Evolutionary conservation across 163 green algal genomes (phyloP).

Genomic region (Scenedesmus sp.): DNA sequence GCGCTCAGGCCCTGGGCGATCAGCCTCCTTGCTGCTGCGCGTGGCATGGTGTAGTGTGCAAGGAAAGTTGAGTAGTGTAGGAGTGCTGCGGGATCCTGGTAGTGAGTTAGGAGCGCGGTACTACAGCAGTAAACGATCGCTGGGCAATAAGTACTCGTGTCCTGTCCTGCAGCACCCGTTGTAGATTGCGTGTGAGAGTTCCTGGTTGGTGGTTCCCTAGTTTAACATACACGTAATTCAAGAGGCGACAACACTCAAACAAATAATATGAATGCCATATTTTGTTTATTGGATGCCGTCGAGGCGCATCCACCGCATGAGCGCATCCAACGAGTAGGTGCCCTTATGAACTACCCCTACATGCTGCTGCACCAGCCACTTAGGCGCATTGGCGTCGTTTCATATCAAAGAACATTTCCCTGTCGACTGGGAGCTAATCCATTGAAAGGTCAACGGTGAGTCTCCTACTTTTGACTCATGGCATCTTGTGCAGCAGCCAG

Average conservation of each 20-base stretch:
- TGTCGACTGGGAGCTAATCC: background rate
- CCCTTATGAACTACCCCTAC: background rate
- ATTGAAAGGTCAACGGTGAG: background rate
- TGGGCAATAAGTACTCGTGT: background rate
- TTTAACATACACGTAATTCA: background rate
- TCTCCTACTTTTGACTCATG: slow-evolving; percentile 18
- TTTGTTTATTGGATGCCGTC: background rate
- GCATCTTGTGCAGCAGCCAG: too few species aligned
- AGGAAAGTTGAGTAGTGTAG: background rate
- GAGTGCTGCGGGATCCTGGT: background rate
- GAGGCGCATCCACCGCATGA: background rate
- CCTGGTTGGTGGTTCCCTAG: slow-evolving; percentile 11
- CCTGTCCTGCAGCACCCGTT: background rate
- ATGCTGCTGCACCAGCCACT: background rate
- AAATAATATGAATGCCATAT: background rate
- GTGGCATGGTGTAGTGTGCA: slow-evolving; percentile 39
- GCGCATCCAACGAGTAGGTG: background rate
- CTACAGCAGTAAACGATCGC: background rate
- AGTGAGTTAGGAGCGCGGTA: background rate
- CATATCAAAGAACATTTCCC: background rate
- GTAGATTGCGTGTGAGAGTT: slow-evolving; percentile 19
- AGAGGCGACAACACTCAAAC: background rate
- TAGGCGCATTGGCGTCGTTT: background rate
- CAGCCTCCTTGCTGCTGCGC: slow-evolving; percentile 45
- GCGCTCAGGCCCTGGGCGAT: slow-evolving; percentile 10